These are phyloP conservation scores for Aureobasidium sp. DNA, from an alignment of 2,329 filamentous ascomycete species.

Conservation along the genomic window DNA sequence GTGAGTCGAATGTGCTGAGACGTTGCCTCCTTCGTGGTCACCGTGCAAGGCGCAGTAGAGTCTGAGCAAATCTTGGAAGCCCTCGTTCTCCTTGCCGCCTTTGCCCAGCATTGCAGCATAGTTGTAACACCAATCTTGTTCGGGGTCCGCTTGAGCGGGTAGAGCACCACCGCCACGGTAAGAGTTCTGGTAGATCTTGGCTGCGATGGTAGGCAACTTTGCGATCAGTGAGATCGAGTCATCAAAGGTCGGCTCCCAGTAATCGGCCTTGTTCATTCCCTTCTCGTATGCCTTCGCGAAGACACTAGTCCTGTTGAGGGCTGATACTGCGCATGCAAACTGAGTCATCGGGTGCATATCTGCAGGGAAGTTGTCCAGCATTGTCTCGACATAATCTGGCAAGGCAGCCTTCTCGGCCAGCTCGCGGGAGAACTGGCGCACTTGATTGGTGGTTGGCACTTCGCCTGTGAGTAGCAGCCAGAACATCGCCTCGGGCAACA, in stretches of 20 bases:
- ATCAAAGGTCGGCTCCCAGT: conserved; percentile 98
- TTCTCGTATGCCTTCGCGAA: conserved; percentile 91
- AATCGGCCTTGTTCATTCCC: conserved; percentile 88
- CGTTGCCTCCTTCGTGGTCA: conserved; percentile 96
- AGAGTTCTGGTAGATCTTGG: conserved; percentile 93
- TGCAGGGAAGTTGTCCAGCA: conserved; percentile 83
- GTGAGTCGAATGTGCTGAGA: conserved; percentile 91
- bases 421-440: conserved; percentile 75
- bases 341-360: conserved; percentile 98
- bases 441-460: conserved; percentile 75
- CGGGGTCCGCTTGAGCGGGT: conserved; percentile 66
- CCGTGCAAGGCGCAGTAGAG: conserved; percentile 94
- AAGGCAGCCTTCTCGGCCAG: conserved; percentile 79
- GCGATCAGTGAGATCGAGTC: conserved; percentile 89
- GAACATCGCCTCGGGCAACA: conserved; percentile 99
- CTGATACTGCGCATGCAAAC: conserved; percentile 87
- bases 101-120: conserved; percentile 95
- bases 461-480: conserved; percentile 94
- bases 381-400: conserved; percentile 73
- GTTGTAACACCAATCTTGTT: conserved; percentile 98
- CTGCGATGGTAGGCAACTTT: conserved; percentile 93
- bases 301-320: conserved; percentile 88
- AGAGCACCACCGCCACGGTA: conserved; percentile 68
- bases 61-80: conserved; percentile 90
- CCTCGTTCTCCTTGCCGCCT: conserved; percentile 76